Percentiles rank a stretch among this genome's conserved stretches.
Conservation (phyloP, 1,284 basidiomycete genomes). For the Ustilago lituana region DNA sequence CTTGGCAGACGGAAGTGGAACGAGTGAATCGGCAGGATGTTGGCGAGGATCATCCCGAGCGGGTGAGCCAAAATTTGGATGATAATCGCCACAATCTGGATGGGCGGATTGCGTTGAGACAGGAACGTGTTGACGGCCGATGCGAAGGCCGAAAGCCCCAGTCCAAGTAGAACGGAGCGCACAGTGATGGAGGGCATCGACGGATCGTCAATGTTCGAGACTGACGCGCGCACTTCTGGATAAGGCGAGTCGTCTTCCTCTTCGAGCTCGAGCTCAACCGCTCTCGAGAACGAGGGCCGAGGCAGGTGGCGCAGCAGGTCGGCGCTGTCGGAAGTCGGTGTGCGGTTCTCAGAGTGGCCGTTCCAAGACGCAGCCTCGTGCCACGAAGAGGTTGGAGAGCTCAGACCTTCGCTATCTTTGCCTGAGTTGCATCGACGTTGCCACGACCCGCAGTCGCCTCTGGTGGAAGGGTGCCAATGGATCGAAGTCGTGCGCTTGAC, state of each 20-base stretch:
- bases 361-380: slow-evolving; percentile 5
- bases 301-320: slow-evolving; percentile 18
- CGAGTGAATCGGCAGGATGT: slow-evolving; percentile 41
- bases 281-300: slow-evolving; percentile 11
- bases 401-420: slow-evolving; percentile 7
- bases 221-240: slow-evolving; percentile 59
- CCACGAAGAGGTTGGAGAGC: slow-evolving; percentile 11
- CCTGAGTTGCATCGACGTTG: slow-evolving; percentile 7
- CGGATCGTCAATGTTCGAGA: slow-evolving; percentile 62
- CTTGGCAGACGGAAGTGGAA: slow-evolving; percentile 27
- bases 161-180: slow-evolving; percentile 55
- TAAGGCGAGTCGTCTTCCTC: slow-evolving; percentile 61
- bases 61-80: slow-evolving; percentile 57
- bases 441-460: slow-evolving; percentile 1
- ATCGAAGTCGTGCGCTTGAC: slow-evolving; percentile 30
- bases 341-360: neutral
- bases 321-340: slow-evolving; percentile 21
- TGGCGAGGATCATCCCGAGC: slow-evolving; percentile 46
- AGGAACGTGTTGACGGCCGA: slow-evolving; percentile 59
- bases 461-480: slow-evolving; percentile 40
- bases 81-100: slow-evolving; percentile 51
- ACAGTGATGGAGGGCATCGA: slow-evolving; percentile 59
- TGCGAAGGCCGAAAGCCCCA: slow-evolving; percentile 47
- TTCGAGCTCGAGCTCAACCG: slow-evolving; percentile 42
- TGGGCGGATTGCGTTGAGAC: slow-evolving; percentile 55